Base-by-base conservation (phyloP, 352 stramenopile genomes). In the Elongisporangium prolatum region DNA sequence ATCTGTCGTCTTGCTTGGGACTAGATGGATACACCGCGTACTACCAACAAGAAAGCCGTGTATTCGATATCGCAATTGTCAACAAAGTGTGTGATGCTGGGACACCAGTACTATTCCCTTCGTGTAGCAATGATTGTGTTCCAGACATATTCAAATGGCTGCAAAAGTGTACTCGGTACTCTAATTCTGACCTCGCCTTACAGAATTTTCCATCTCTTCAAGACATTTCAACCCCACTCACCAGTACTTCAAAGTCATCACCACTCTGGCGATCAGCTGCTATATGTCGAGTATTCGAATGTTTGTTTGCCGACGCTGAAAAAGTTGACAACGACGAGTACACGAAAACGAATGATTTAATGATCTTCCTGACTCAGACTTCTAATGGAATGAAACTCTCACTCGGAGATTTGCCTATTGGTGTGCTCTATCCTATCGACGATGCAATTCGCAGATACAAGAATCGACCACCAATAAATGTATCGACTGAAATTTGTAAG, bases 71-170 rank as follows among this genome's bases (percentile, higher is more conserved):
- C 25, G 4, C 40, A 10, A 11, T 38, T 11, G 4, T 2, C 1
- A 40, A 40, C 5, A 40, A 40, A 40, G 9, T 9, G 28, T 13
- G 14, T 13, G 28, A 13, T 40, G 28, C 1, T 40, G 28, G 9
- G 28, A 40, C 28, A 14, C 28, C 28, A 40, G 28, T 40, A 40
- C 14, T 40, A 13, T 40, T 40, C 28, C 8, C 40, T 28, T 20
- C 20, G 14, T 69, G 59, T 49, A 48, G 44, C 7, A 77, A 75
- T 38, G 61, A 61, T 22, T 56, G 24, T 57, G 72, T 83, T 0
- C 82, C 82, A 13, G 77, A 89, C 38, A 56, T 91, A 24, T 55
- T 77, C 5, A 6, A 70, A 14, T 89, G 82, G 82, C 48, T 91
- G 44, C 67, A 84, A 57, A 24, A 38, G 18, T 50, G 49, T 34